Evolutionary conservation across 2,329 filamentous ascomycete genomes (phyloP).

Genomic region (Fusarium poae): DNA sequence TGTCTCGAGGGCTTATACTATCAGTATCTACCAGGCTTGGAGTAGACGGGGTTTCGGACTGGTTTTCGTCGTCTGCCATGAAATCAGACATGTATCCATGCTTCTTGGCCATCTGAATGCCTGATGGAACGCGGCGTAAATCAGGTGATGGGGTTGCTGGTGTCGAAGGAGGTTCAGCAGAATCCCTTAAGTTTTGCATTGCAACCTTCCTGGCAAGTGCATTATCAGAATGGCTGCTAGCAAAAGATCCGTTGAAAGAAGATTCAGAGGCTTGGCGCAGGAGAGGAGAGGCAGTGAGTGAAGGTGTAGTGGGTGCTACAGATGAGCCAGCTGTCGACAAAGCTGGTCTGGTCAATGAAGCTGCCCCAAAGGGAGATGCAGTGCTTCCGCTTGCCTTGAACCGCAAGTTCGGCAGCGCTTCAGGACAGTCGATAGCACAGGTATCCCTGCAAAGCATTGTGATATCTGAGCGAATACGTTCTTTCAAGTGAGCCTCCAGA

Average conservation of each 20-base stretch:
- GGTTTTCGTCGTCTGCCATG: constrained; percentile 49
- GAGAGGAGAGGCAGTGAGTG: constrained; percentile 33
- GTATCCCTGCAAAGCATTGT: constrained; percentile 66
- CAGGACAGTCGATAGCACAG: constrained; percentile 57
- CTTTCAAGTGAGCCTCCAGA: constrained; percentile 58
- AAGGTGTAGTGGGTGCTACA: constrained; percentile 26
- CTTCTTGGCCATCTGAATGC: constrained; percentile 48
- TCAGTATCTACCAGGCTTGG: constrained; percentile 51
- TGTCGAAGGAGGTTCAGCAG: constrained; percentile 35
- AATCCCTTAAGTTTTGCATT: constrained; percentile 40
- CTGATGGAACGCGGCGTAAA: constrained; percentile 45
- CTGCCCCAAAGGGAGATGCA: constrained; percentile 31
- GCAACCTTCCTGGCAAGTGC: constrained; percentile 43
- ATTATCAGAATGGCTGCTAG: constrained; percentile 45
- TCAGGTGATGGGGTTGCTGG: constrained; percentile 33
- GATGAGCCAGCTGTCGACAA: constrained; percentile 28
- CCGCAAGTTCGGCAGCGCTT: constrained; percentile 48
- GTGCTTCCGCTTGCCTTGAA: constrained; percentile 40
- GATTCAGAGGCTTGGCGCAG: constrained; percentile 34
- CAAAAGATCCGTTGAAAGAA: constrained; percentile 41
- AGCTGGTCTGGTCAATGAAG: constrained; percentile 17
- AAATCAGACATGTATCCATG: constrained; percentile 49
- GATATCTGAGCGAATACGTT: constrained; percentile 63
- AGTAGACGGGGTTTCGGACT: constrained; percentile 50
- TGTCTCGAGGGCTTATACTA: constrained; percentile 50